Evolutionary conservation across 768 basidiomycete genomes (phyloP), one percentile per base, ranked within the genome.

Genomic region (Pleurotus tuber-regium): DNA sequence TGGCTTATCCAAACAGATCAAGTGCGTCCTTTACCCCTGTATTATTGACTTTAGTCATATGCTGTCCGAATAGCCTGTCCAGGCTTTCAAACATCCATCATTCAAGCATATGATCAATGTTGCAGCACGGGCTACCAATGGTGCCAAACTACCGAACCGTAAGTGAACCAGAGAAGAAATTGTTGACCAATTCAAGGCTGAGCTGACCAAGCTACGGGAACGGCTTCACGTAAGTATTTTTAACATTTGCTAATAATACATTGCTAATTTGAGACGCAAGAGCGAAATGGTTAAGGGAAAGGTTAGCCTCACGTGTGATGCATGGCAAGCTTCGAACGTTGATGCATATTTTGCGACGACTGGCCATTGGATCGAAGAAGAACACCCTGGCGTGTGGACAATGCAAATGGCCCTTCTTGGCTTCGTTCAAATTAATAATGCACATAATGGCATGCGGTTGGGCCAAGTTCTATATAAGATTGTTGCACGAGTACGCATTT

Each of bases 311-410:
- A 76, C 71, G 4, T 70, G 70, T 55, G 67, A 76, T 57, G 69
- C 63, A 14, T 75, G 72, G 74, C 70, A 71, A 42, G 73, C 72
- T 1, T 43, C 29, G 7, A 73, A 70, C 52, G 52, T 55, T 2
- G 70, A 75, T 56, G 63, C 58, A 1, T 76, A 75, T 56, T 70
- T 70, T 55, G 72, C 65, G 0, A 65, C 70, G 2, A 75, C 67
- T 0, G 69, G 62, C 1, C 69, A 71, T 44, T 75, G 73, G 70
- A 68, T 72, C 31, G 67, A 72, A 25, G 67, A 71, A 54, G 43
- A 16, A 0, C 21, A 25, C 1, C 52, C 58, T 7, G 53, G 54
- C 0, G 39, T 58, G 7, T 74, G 68, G 69, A 51, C 60, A 25
- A 31, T 66, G 5, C 40, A 67, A 18, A 58, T 50, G 30, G 63